A percentile compares a stretch with the other conserved stretches of the same genome.
phyloP scores from a whole-genome alignment of 2,329 filamentous ascomycete species.

The Diaporthe aspalathi region DNA sequence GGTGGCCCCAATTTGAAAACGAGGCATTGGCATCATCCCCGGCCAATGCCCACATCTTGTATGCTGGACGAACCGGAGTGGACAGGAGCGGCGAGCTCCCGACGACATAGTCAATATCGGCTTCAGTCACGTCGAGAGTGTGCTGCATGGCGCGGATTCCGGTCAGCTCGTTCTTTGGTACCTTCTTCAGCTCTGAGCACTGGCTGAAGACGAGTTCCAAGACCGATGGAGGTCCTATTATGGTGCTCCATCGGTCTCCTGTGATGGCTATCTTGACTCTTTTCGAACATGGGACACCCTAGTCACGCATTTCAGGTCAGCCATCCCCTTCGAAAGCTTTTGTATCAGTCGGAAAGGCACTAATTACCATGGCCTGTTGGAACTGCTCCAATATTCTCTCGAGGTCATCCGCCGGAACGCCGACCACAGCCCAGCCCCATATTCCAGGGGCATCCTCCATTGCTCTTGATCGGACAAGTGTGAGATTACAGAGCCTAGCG shows the following conservation, averaged over 20 bases:
- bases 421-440: conserved; percentile 23
- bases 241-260: conserved; percentile 24
- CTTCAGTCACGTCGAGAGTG: conserved; percentile 8
- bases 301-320: not conserved
- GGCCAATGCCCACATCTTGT: conserved; percentile 11
- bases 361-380: conserved; percentile 16
- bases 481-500: conserved; percentile 13
- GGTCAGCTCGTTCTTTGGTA: conserved; percentile 18
- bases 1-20: conserved; percentile 6
- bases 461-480: conserved; percentile 14
- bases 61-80: conserved; percentile 2
- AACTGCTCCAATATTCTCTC: conserved; percentile 6
- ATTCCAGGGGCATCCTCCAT: conserved; percentile 18
- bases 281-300: conserved; percentile 17
- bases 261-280: conserved; percentile 21
- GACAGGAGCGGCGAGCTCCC: not conserved
- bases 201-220: conserved; percentile 17
- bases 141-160: conserved; percentile 24
- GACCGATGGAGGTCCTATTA: conserved; percentile 20
- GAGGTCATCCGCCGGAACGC: conserved; percentile 5
- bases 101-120: conserved; percentile 18
- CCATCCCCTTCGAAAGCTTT: not conserved
- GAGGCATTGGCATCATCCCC: conserved; percentile 5
- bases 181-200: conserved; percentile 15
- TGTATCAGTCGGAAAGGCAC: not conserved